Evolutionary conservation across 2,329 filamentous ascomycete species (phyloP).

Genomic region (Apiospora aurea): DNA sequence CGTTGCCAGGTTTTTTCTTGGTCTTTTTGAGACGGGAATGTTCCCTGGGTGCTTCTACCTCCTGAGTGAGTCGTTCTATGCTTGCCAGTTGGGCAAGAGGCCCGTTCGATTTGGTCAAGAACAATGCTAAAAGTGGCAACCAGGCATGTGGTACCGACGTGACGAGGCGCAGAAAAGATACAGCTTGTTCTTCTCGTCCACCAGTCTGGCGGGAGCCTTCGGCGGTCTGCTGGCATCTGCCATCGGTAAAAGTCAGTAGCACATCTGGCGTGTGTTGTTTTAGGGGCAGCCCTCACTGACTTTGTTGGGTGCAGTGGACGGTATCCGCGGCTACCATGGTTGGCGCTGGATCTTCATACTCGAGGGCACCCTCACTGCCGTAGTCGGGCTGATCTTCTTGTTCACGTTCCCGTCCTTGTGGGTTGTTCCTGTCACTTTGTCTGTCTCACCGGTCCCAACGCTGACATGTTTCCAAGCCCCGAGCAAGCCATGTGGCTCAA

Average conservation of each 20-base stretch:
- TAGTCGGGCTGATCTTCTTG: conserved; percentile 60
- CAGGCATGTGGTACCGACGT: conserved; percentile 87
- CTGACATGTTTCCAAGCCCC: conserved; percentile 47
- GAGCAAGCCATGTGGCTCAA: conserved; percentile 77
- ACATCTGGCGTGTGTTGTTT: conserved; percentile 46
- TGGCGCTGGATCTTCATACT: conserved; percentile 89
- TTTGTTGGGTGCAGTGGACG: conserved; percentile 60
- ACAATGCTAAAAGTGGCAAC: neutral
- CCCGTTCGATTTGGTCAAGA: neutral
- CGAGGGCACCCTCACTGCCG: conserved; percentile 60
- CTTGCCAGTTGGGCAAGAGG: neutral
- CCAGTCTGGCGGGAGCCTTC: conserved; percentile 82
- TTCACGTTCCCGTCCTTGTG: conserved; percentile 76
- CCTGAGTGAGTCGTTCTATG: conserved; percentile 68
- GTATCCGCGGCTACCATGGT: conserved; percentile 69
- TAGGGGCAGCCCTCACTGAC: conserved; percentile 25
- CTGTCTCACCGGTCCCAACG: conserved; percentile 20
- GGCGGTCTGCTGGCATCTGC: conserved; percentile 85
- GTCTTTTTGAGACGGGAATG: conserved; percentile 78
- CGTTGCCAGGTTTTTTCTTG: neutral
- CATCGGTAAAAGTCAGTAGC: conserved; percentile 69
- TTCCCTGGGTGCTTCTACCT: conserved; percentile 75
- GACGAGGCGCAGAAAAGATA: conserved; percentile 90
- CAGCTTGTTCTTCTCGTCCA: conserved; percentile 90
- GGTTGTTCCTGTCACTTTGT: conserved; percentile 31